Percentiles rank a stretch among this genome's conserved stretches.
Evolutionary conservation across 768 basidiomycete genomes (phyloP).

Genomic region (Termitomyces sp.): DNA sequence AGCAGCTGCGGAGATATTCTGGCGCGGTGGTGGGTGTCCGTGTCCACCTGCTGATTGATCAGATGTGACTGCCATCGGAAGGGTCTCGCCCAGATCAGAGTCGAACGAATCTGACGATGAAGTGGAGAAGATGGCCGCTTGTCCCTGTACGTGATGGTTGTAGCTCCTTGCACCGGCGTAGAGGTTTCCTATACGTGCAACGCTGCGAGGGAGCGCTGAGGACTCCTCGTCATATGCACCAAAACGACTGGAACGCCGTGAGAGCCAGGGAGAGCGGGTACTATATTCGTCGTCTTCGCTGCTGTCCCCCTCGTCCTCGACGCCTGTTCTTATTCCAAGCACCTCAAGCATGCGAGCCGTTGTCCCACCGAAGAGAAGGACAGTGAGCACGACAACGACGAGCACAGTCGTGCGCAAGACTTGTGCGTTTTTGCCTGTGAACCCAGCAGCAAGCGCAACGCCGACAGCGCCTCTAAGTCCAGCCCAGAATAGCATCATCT

Average conservation of each 20-base stretch:
- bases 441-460: constrained; percentile 93
- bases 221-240: constrained; percentile 36
- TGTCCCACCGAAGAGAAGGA: constrained; percentile 95
- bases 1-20: constrained; percentile 11
- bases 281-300: constrained; percentile 47
- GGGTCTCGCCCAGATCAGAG: constrained; percentile 69
- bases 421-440: constrained; percentile 89
- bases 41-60: constrained; percentile 19
- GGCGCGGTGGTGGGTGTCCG: constrained; percentile 9
- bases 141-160: constrained; percentile 49
- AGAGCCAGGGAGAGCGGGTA: constrained; percentile 28
- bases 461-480: constrained; percentile 95
- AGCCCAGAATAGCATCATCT: constrained; percentile 99
- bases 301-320: constrained; percentile 83
- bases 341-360: constrained; percentile 95
- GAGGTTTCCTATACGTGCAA: constrained; percentile 47
- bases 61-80: constrained; percentile 64
- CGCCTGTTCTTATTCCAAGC: constrained; percentile 91
- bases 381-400: constrained; percentile 92
- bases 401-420: constrained; percentile 91
- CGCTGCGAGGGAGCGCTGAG: constrained; percentile 28
- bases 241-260: constrained; percentile 35
- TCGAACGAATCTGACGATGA: constrained; percentile 74
- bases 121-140: constrained; percentile 48
- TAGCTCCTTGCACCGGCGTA: constrained; percentile 44